These are phyloP conservation scores for Voacanga thouarsii DNA, from an alignment of 257 asterid species.

Conservation along the genomic window DNA sequence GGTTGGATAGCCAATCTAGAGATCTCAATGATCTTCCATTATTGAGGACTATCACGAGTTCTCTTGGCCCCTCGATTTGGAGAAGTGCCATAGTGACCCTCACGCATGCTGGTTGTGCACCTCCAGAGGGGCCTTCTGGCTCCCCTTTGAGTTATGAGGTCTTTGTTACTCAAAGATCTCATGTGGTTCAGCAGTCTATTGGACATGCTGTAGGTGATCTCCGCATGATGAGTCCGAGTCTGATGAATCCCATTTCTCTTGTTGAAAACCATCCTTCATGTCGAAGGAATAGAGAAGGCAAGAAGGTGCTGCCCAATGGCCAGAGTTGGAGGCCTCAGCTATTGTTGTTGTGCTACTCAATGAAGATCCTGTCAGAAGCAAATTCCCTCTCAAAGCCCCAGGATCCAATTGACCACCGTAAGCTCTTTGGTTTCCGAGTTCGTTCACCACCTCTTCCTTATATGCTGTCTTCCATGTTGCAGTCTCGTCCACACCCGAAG, in stretches of 20 bases:
- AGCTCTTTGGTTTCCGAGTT: conserved; percentile 66
- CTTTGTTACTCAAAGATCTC: conserved; percentile 86
- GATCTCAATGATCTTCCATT: conserved; percentile 90
- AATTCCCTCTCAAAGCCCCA: conserved; percentile 65
- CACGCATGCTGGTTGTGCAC: conserved; percentile 92
- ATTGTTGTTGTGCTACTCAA: conserved; percentile 71
- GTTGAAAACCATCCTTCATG: conserved; percentile 90
- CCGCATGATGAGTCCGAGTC: conserved; percentile 81
- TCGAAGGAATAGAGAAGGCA: conserved; percentile 89
- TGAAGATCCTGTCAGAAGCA: conserved; percentile 82
- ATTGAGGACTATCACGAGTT: conserved; percentile 56
- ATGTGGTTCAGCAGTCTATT: conserved; percentile 81
- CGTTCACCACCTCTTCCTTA: conserved; percentile 95
- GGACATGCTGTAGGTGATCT: conserved; percentile 83
- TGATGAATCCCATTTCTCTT: conserved; percentile 86
- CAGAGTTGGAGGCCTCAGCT: conserved; percentile 93
- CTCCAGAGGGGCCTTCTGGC: conserved; percentile 95
- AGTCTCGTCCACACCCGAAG: conserved; percentile 86
- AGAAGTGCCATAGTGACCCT: conserved; percentile 81
- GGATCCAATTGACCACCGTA: conserved; percentile 73
- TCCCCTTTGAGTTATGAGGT: conserved; percentile 79
- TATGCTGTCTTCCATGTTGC: conserved; percentile 90
- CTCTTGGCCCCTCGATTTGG: conserved; percentile 80
- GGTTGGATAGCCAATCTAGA: conserved; percentile 81
- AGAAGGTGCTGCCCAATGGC: conserved; percentile 87